Evolutionary conservation across 345 rosid species (phyloP), one percentile per base, ranked within the genome.

Genomic region (Hibiscus trionum): DNA sequence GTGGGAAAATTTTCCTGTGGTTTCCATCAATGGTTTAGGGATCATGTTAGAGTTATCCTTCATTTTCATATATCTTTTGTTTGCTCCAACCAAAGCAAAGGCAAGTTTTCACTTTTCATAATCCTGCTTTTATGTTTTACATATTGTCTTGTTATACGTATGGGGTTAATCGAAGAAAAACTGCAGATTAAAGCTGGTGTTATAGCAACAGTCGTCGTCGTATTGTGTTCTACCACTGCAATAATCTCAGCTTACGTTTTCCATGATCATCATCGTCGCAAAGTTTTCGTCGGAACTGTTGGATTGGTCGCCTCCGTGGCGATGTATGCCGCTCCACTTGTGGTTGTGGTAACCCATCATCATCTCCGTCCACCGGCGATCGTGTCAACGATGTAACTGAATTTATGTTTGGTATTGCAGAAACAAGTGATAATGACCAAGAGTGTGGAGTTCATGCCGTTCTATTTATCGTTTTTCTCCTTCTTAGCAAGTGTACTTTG

Each of bases 371-470:
- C 37, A 33, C 37, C 6, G 37, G 37, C 37, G 37, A 33, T 33
- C 5, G 37, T 33, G 37, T 33, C 37, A 5, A 33, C 37, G 7
- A 33, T 69, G 8, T 75, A 33, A 75, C 8, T 37, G 27, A 53
- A 9, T 62, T 7, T 33, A 26, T 59, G 31, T 24, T 26, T 59
- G 47, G 66, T 35, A 70, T 69, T 81, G 86, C 91, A 89, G 98
- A 91, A 74, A 77, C 79, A 79, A 79, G 98, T 91, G 75, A 85
- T 93, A 55, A 70, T 53, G 75, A 89, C 96, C 7, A 88, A 84
- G 77, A 91, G 97, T 39, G 96, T 87, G 80, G 94, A 93, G 68
- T 91, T 84, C 90, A 93, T 93, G 98, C 96, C 98, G 0, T 93
- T 93, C 83, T 82, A 86, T 78, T 71, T 91, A 73, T 91, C 97